Evolutionary conservation across 306 rosid species (phyloP).

Genomic region (Fragaria iinumae): DNA sequence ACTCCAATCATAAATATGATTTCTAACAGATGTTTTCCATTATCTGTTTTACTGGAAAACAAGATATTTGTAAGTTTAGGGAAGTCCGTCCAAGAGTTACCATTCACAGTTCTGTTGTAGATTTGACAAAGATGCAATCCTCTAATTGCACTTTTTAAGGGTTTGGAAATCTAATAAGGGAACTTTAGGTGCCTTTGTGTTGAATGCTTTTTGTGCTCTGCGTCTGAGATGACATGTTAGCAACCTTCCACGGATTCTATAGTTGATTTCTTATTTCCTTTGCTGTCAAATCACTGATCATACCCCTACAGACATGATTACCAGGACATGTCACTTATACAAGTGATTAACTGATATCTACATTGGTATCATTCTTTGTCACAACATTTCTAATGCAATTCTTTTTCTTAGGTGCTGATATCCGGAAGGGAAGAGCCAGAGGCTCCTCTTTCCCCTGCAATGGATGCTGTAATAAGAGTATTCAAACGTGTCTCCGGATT

Average conservation of each 20-base stretch:
- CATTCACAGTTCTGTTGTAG: not conserved
- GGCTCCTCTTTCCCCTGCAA: conserved; percentile 81
- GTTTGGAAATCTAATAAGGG: not conserved
- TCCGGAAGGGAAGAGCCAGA: conserved; percentile 89
- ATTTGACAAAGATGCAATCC: not conserved
- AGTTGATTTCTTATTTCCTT: not conserved
- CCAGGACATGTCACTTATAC: not conserved
- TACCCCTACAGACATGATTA: not conserved
- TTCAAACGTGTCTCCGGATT: conserved; percentile 81
- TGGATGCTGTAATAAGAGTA: conserved; percentile 85
- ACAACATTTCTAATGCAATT: conserved; percentile 18
- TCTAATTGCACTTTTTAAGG: not conserved
- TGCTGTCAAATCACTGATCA: not conserved
- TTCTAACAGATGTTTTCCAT: not conserved
- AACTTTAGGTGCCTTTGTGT: not conserved
- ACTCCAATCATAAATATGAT: not conserved
- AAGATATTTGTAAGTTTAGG: not conserved
- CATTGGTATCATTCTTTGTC: conserved; percentile 12
- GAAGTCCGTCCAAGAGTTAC: not conserved
- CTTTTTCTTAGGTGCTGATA: conserved; percentile 62
- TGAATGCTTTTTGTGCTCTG: not conserved
- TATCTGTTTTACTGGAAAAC: not conserved
- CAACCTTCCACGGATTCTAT: not conserved
- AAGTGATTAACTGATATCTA: not conserved
- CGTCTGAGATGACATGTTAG: not conserved